Evolutionary conservation across 2,329 filamentous ascomycete species (phyloP).

Genomic region (Epichloe gansuensis): DNA sequence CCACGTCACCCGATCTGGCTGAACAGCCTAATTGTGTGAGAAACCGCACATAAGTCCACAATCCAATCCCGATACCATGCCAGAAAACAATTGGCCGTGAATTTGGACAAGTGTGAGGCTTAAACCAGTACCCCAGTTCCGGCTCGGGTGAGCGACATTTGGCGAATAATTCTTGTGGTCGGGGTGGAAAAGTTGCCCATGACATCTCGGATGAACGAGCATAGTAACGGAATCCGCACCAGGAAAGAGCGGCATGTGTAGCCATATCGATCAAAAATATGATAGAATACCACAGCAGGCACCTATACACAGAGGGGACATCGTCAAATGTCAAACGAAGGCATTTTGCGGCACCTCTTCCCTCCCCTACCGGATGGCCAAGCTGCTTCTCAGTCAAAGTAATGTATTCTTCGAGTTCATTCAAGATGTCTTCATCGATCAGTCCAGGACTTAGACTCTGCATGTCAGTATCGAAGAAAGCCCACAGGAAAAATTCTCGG

Average conservation of each 20-base stretch:
- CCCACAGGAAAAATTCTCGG: conserved; percentile 55
- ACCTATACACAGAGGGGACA: conserved; percentile 47
- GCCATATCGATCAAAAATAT: conserved; percentile 42
- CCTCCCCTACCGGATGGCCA: conserved; percentile 37
- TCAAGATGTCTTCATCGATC: conserved; percentile 20
- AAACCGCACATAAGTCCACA: conserved; percentile 49
- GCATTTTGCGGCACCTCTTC: conserved; percentile 42
- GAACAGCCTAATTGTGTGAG: conserved; percentile 36
- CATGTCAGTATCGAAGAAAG: conserved; percentile 42
- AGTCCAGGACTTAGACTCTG: conserved; percentile 13
- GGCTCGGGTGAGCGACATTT: conserved; percentile 33
- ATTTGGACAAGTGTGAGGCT: conserved; percentile 38
- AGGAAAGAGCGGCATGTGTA: conserved; percentile 32
- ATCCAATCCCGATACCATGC: conserved; percentile 58
- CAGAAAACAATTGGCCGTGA: conserved; percentile 53
- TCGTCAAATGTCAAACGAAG: conserved; percentile 55
- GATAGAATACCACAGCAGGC: conserved; percentile 51
- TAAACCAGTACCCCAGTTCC: conserved; percentile 52
- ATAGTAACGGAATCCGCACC: conserved; percentile 40
- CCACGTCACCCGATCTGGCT: conserved; percentile 29
- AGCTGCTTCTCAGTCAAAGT: conserved; percentile 40
- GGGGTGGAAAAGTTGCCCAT: conserved; percentile 42
- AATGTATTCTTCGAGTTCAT: conserved; percentile 35
- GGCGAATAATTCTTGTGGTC: conserved; percentile 37
- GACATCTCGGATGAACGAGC: conserved; percentile 20